Evolutionary conservation across 2,329 filamentous ascomycete genomes (phyloP), one percentile per base, ranked within the genome.

Genomic region (Pseudogymnoascus sp.): DNA sequence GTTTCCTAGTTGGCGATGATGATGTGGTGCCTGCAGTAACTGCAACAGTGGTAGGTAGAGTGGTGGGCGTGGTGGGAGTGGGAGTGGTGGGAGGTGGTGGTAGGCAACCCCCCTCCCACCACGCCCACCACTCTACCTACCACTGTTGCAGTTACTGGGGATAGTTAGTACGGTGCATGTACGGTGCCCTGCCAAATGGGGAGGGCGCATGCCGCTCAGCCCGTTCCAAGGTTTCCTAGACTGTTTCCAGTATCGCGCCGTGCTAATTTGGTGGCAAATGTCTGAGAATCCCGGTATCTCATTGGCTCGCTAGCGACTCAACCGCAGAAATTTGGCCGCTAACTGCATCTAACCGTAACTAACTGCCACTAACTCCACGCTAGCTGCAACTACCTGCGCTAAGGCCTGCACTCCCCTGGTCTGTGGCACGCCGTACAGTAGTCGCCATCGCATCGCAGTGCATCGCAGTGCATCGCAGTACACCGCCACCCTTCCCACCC

Each of bases 381-480:
- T 38, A 17, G 15, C 37, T 17, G 15, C 7, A 38, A n/a, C 35
- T 37, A 5, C 7, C 7, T 23, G 23, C 23, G 23, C 42, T 26
- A 46, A 29, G 7, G 29, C 44, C 44, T 53, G 46, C 46, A 31
- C 46, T 53, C 15, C 23, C 46, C n/a, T 53, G 23, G 46, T 53
- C 46, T 53, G 46, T 53, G 46, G 46, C n/a, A 53, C 46, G 46
- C 46, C 46, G 46, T 53, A 53, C 44, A 50, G 15, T 50, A 50
- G 44, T 50, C 44, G 44, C 44, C 44, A 50, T 50, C 44, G 7
- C 44, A 29, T 50, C 44, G 44, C 13, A 50, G 44, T 23, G 44
- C 44, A 50, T 50, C 44, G 15, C 44, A 50, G 44, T 50, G n/a
- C 44, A 50, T 23, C 26, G 26, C 44, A 23, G 23, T 23, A 23